These are phyloP conservation scores for Sporothrix brunneoviolacea DNA, from an alignment of 2,329 filamentous ascomycete genomes.

Conservation along the genomic window DNA sequence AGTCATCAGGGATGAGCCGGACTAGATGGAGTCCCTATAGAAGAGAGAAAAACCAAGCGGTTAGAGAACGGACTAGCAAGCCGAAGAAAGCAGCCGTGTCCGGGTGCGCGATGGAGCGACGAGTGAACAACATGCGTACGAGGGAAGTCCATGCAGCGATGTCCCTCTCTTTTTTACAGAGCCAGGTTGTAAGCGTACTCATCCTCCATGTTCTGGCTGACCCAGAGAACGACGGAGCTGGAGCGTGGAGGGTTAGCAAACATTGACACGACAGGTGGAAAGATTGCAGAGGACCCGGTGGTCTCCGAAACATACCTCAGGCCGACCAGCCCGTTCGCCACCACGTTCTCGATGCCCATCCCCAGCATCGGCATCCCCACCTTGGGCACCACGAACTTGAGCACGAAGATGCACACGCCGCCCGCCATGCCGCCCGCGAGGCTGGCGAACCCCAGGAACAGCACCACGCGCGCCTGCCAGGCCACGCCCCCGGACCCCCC, in stretches of 20 bases:
- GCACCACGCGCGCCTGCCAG: conserved; percentile 61
- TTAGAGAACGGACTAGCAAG: no score
- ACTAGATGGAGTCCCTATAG: no score
- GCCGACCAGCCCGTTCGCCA: conserved; percentile 58
- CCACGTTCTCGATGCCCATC: conserved; percentile 61
- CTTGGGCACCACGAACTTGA: conserved; percentile 54
- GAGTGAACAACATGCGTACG: no score
- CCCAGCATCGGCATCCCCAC: conserved; percentile 54
- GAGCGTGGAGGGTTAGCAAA: conserved; percentile 15
- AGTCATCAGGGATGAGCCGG: no score
- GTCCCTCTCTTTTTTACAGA: conserved; percentile 36
- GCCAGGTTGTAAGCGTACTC: conserved; percentile 64
- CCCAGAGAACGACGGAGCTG: conserved; percentile 59
- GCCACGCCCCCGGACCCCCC: conserved; percentile 44
- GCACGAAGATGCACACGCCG: conserved; percentile 60
- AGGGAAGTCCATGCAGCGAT: no score
- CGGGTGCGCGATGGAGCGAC: no score
- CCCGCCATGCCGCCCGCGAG: conserved; percentile 63
- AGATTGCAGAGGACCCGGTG: conserved; percentile 8
- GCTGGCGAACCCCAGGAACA: conserved; percentile 60
- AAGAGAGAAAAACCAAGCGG: no score
- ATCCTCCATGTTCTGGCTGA: conserved; percentile 67
- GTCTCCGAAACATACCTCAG: conserved; percentile 46
- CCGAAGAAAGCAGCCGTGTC: no score
- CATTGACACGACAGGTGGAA: background rate